These are phyloP conservation scores for Microcera coccophila DNA, from an alignment of 2,329 filamentous ascomycete species.

Conservation along the genomic window DNA sequence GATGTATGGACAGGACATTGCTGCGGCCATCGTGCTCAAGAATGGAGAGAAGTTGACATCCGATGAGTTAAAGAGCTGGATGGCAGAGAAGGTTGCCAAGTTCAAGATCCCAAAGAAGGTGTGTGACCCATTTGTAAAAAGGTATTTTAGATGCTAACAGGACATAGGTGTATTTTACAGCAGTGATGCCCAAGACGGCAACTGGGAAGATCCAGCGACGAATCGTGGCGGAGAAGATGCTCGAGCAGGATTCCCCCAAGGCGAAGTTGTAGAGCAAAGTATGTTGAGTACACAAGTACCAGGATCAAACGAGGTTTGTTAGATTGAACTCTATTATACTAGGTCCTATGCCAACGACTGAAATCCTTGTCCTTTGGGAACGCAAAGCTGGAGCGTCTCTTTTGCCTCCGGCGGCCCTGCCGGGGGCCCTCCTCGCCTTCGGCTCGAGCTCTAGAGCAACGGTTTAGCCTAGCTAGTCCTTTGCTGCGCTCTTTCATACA, in stretches of 20 bases:
- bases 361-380: too few species aligned
- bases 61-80: slow-evolving; percentile 64
- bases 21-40: slow-evolving; percentile 71
- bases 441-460: too few species aligned
- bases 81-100: slow-evolving; percentile 67
- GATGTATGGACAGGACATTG: slow-evolving; percentile 79
- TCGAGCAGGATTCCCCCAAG: slow-evolving; percentile 59
- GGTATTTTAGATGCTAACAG: slow-evolving; percentile 8
- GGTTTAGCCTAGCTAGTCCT: too few species aligned
- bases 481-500: too few species aligned
- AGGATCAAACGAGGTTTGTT: too few species aligned
- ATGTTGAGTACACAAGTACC: slow-evolving; percentile 1
- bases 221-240: slow-evolving; percentile 82
- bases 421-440: too few species aligned
- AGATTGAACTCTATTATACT: too few species aligned
- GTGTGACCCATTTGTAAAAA: slow-evolving; percentile 23
- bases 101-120: slow-evolving; percentile 86
- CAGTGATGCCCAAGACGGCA: slow-evolving; percentile 86
- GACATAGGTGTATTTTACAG: slow-evolving; percentile 69
- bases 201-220: slow-evolving; percentile 84
- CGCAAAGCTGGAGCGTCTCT: too few species aligned
- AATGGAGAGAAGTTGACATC: slow-evolving; percentile 52
- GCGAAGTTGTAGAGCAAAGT: slow-evolving; percentile 52
- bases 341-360: too few species aligned
- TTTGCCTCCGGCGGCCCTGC: too few species aligned